Evolutionary conservation across 2,329 filamentous ascomycete genomes (phyloP), one percentile per base, ranked within the genome.

Genomic region (Lachnellula suecica): DNA sequence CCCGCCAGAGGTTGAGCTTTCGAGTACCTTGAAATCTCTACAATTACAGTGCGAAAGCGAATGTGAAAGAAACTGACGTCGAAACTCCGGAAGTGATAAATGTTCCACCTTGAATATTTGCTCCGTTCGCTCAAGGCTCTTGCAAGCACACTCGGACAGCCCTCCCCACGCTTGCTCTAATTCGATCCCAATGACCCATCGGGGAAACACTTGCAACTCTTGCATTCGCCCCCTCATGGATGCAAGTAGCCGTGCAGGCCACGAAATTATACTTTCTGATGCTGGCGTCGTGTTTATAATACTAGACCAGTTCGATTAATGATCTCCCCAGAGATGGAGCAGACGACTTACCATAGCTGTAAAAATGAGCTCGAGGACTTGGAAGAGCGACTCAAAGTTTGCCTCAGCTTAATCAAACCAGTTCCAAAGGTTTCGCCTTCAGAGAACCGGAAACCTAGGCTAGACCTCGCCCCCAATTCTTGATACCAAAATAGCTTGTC

Each of bases 401-500:
- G 35, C n/a, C 53, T 31, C 24, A 55, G 27, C 23, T 42, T 55
- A 2, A 49, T 20, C 25, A 55, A 25, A 34, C 22, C 38, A 10
- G 41, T 41, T 17, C 44, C 53, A 47, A 56, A 56, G 19, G 46
- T 52, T 43, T 50, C 49, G 15, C 5, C 31, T 17, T 43, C 40
- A 2, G 41, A 43, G 46, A 56, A 47, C 23, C 49, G 27, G 23
- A 52, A 47, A 11, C n/a, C 19, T 22, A 19, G 31, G 2, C 31
- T 27, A 9, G 47, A 38, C 31, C 47, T 50, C 6, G 29, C 22
- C 13, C 41, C 42, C 34, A 52, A 56, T 11, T 56, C 49, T 24
- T 56, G 53, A 29, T 56, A 56, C 53, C 53, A 56, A 22, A 52
- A 56, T 9, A 52, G 38, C 13, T 31, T 42, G n/a, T 56, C 53